Conservation (phyloP, 2,329 filamentous ascomycete species). For the Pestalotiopsis sp. region DNA sequence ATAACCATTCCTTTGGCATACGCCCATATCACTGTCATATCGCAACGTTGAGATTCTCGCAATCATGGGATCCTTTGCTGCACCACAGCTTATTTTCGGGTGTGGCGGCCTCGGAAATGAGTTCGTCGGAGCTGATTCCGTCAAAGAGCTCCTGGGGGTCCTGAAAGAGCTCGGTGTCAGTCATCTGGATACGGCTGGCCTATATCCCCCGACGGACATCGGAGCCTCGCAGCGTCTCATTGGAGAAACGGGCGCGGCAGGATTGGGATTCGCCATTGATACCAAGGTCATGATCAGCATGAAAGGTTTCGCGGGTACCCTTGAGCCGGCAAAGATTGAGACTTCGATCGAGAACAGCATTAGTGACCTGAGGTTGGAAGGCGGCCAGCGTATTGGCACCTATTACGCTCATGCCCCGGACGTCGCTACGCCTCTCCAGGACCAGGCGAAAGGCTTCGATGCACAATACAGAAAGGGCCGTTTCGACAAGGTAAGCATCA, state of each 20-base stretch:
- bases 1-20: background rate
- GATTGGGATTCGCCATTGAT: conserved; percentile 18
- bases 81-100: conserved; percentile 14
- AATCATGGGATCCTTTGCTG: background rate
- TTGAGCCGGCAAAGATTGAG: conserved; percentile 14
- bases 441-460: conserved; percentile 15
- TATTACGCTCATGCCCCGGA: conserved; percentile 17
- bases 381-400: conserved; percentile 9
- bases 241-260: conserved; percentile 14
- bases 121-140: background rate
- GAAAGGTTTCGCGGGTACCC: conserved; percentile 11
- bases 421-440: conserved; percentile 11
- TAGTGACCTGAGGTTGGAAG: background rate
- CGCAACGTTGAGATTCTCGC: background rate
- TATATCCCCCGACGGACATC: conserved; percentile 16
- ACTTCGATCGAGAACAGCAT: conserved; percentile 16
- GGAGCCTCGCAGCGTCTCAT: conserved; percentile 19
- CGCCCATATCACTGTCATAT: background rate
- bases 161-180: conserved; percentile 14
- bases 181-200: conserved; percentile 23
- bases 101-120: conserved; percentile 14
- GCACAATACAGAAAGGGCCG: conserved; percentile 14
- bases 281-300: conserved; percentile 17
- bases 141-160: conserved; percentile 8
- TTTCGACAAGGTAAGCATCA: conserved; percentile 6